A percentile compares a stretch with the other conserved stretches of the same genome.
These are phyloP conservation scores for Suhomyces wounanorum DNA, from an alignment of 1,139 yeast genomes.

Conservation along the genomic window DNA sequence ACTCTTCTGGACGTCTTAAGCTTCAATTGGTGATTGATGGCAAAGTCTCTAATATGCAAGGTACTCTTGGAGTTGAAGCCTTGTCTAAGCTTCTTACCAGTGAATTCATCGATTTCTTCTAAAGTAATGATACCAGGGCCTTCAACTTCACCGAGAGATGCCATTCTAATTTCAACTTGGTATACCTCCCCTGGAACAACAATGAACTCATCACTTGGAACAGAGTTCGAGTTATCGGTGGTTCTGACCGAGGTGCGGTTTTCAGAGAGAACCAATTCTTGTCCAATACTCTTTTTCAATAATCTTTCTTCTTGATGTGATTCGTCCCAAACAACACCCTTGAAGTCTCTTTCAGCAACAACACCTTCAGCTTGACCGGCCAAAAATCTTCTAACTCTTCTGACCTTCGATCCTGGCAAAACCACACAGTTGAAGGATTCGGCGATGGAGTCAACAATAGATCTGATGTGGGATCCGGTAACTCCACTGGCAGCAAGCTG, in stretches of 20 bases:
- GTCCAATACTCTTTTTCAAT: slow-evolving; percentile 46
- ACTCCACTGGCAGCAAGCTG: slow-evolving; percentile 41
- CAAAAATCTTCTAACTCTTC: slow-evolving; percentile 87
- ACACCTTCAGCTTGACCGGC: slow-evolving; percentile 94
- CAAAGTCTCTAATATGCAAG: slow-evolving; percentile 81
- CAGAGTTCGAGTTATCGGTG: slow-evolving; percentile 46
- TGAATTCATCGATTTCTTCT: slow-evolving; percentile 62
- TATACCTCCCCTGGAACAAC: slow-evolving; percentile 85
- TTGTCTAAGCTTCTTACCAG: slow-evolving; percentile 60
- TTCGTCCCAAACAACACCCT: slow-evolving; percentile 92
- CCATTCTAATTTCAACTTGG: slow-evolving; percentile 78
- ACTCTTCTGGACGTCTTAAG: slow-evolving; percentile 74
- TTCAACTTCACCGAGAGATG: slow-evolving; percentile 56
- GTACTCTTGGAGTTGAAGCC: slow-evolving; percentile 66
- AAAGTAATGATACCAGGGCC: slow-evolving; percentile 68
- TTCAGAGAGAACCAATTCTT: slow-evolving; percentile 41
- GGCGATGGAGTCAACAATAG: slow-evolving; percentile 80
- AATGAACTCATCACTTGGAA: slow-evolving; percentile 75
- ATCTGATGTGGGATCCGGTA: slow-evolving; percentile 69
- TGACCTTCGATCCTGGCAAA: slow-evolving; percentile 88
- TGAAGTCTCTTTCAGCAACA: slow-evolving; percentile 88
- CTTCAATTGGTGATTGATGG: slow-evolving; percentile 74
- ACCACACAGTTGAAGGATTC: slow-evolving; percentile 77
- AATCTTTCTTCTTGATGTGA: slow-evolving; percentile 71
- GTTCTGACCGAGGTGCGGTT: slow-evolving; percentile 37